A percentile compares a stretch with the other conserved stretches of the same genome.
phyloP scores from a whole-genome alignment of 805 yeast species.

The Pichia nanzhaoensis region DNA sequence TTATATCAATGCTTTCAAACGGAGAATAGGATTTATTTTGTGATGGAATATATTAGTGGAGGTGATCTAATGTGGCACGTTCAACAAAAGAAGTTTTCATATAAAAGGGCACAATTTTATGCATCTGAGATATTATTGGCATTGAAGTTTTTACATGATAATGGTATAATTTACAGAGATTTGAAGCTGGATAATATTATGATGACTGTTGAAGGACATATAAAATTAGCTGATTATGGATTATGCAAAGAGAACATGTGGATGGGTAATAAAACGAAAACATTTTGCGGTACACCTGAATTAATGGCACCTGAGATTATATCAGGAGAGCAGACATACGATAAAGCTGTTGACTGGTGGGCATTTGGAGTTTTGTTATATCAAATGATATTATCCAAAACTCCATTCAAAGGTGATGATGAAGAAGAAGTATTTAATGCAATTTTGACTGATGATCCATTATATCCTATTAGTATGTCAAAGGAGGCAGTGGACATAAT shows the following conservation, averaged over 20 bases:
- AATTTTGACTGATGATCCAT: constrained; percentile 90
- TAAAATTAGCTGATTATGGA: constrained; percentile 96
- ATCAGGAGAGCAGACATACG: constrained; percentile 78
- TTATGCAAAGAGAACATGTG: constrained; percentile 79
- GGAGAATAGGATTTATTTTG: constrained; percentile 93
- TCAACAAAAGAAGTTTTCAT: constrained; percentile 83
- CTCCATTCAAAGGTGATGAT: constrained; percentile 91
- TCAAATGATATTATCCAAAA: constrained; percentile 93
- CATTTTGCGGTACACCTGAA: constrained; percentile 99
- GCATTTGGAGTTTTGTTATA: constrained; percentile 95
- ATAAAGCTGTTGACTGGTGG: constrained; percentile 99
- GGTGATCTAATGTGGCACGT: constrained; percentile 99
- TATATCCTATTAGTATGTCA: constrained; percentile 96
- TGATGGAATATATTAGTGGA: constrained; percentile 96
- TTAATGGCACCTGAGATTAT: constrained; percentile 98
- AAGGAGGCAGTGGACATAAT: constrained; percentile 91
- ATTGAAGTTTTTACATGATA: constrained; percentile 87
- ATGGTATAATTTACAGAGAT: constrained; percentile 94
- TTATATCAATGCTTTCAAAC: constrained; percentile 96
- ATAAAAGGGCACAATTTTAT: constrained; percentile 90
- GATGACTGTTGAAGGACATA: constrained; percentile 85
- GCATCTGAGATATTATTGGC: constrained; percentile 95
- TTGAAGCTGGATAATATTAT: constrained; percentile 91
- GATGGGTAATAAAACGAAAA: constrained; percentile 72
- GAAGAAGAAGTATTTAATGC: constrained; percentile 94